These are phyloP conservation scores for Huntiella bhutanensis DNA, from an alignment of 2,329 filamentous ascomycete genomes.

Conservation along the genomic window DNA sequence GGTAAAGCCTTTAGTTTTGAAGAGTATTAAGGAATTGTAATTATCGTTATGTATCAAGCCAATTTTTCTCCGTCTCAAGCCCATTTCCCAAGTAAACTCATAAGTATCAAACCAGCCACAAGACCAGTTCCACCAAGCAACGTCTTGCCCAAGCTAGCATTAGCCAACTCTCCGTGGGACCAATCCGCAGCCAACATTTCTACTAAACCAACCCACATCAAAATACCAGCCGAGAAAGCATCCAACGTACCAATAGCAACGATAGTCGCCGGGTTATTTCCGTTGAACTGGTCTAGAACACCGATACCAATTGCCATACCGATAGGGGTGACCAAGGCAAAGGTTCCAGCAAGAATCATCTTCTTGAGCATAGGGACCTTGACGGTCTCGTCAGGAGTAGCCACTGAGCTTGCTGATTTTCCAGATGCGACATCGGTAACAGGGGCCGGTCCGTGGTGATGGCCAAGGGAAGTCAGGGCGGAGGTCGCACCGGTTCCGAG, in stretches of 20 bases:
- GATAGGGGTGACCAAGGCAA: constrained; percentile 53
- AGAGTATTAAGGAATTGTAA: not conserved
- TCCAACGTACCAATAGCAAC: constrained; percentile 57
- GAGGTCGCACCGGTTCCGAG: constrained; percentile 22
- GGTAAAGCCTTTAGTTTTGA: constrained; percentile 15
- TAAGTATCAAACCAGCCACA: constrained; percentile 42
- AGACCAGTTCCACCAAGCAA: constrained; percentile 32
- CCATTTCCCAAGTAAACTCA: constrained; percentile 62
- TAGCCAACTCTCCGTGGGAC: constrained; percentile 39
- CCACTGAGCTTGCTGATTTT: not conserved
- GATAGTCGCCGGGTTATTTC: constrained; percentile 48
- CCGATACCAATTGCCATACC: constrained; percentile 69
- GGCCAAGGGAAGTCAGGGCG: constrained; percentile 12
- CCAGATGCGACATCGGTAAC: not conserved
- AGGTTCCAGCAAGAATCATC: constrained; percentile 40
- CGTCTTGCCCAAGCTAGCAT: constrained; percentile 30
- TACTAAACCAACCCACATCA: constrained; percentile 62
- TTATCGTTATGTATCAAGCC: not conserved
- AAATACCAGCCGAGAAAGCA: constrained; percentile 53
- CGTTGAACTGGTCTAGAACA: constrained; percentile 51
- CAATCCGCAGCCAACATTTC: constrained; percentile 68
- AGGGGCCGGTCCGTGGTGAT: constrained; percentile 12
- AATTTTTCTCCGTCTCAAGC: constrained; percentile 24
- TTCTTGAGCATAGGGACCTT: constrained; percentile 23
- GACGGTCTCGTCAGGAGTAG: not conserved